These are phyloP conservation scores for Annulohypoxylon stygium DNA, from an alignment of 495 filamentous ascomycete species.

Conservation along the genomic window DNA sequence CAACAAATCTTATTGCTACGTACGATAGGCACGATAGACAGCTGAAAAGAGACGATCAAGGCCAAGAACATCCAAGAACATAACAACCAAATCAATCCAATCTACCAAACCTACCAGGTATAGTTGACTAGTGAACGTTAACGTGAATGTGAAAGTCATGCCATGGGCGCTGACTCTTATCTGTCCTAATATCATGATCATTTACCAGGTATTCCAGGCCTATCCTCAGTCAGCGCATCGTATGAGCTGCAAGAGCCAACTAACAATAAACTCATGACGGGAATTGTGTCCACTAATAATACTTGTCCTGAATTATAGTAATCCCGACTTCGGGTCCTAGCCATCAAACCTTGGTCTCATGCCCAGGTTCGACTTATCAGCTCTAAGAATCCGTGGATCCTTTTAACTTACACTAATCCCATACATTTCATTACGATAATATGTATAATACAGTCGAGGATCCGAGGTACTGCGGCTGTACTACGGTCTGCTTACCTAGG, in stretches of 20 bases:
- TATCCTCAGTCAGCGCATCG: slow-evolving; percentile 43
- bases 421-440: background rate
- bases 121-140: slow-evolving; percentile 20
- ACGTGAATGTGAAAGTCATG: background rate
- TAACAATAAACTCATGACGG: slow-evolving; percentile 28
- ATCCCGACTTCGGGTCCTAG: slow-evolving; percentile 34
- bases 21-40: slow-evolving; percentile 21
- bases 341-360: slow-evolving; percentile 13
- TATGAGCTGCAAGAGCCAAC: slow-evolving; percentile 36
- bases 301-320: slow-evolving; percentile 18
- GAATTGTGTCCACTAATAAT: slow-evolving; percentile 28
- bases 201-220: background rate
- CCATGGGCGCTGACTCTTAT: slow-evolving; percentile 32
- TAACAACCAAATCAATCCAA: background rate
- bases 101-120: slow-evolving; percentile 1
- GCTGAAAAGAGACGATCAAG: slow-evolving; percentile 24
- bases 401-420: slow-evolving; percentile 8
- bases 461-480: slow-evolving; percentile 35
- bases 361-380: slow-evolving; percentile 24
- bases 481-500: slow-evolving; percentile 27
- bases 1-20: slow-evolving; percentile 2
- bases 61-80: slow-evolving; percentile 3
- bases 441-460: background rate
- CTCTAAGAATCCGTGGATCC: slow-evolving; percentile 21
- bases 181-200: slow-evolving; percentile 25